Percentiles rank a stretch among this genome's conserved stretches.
Conservation (phyloP, 129 eudicot species). For the Escallonia rubra region DNA sequence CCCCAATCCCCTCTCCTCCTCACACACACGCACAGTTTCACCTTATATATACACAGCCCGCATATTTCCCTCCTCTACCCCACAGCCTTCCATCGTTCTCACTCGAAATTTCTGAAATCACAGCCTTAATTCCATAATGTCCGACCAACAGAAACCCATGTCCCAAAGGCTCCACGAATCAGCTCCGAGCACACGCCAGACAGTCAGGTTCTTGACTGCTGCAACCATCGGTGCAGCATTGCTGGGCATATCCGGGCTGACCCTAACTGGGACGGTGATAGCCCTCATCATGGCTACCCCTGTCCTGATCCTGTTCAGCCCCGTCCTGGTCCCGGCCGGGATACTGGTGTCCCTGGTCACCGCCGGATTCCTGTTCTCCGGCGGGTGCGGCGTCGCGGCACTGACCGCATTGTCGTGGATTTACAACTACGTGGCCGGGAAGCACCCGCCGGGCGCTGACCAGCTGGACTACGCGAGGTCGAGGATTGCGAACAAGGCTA, state of each 20-base stretch:
- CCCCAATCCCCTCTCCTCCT: neutral
- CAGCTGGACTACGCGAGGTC: conserved; percentile 44
- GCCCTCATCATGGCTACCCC: conserved; percentile 54
- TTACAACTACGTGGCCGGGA: conserved; percentile 50
- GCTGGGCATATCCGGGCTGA: conserved; percentile 46
- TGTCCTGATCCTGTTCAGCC: conserved; percentile 55
- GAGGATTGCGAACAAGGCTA: conserved; percentile 40
- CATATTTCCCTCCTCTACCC: neutral
- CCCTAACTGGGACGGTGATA: conserved; percentile 49
- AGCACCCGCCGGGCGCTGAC: conserved; percentile 42
- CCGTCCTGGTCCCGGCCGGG: conserved; percentile 55
- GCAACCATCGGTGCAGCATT: conserved; percentile 47
- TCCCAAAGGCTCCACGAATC: conserved; percentile 16
- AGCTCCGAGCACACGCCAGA: conserved; percentile 15
- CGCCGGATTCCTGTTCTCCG: conserved; percentile 58
- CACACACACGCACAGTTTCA: neutral
- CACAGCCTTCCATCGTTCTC: neutral
- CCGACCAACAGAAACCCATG: conserved; percentile 18
- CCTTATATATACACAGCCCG: neutral
- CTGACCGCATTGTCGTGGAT: conserved; percentile 57
- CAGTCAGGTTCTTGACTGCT: conserved; percentile 26
- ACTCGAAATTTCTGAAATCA: neutral
- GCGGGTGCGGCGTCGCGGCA: conserved; percentile 56
- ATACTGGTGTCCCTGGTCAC: conserved; percentile 37
- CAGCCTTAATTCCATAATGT: conserved; percentile 14